These are phyloP conservation scores for Theileria luwenshuni DNA, from an alignment of 169 alveolate species.

Conservation along the genomic window DNA sequence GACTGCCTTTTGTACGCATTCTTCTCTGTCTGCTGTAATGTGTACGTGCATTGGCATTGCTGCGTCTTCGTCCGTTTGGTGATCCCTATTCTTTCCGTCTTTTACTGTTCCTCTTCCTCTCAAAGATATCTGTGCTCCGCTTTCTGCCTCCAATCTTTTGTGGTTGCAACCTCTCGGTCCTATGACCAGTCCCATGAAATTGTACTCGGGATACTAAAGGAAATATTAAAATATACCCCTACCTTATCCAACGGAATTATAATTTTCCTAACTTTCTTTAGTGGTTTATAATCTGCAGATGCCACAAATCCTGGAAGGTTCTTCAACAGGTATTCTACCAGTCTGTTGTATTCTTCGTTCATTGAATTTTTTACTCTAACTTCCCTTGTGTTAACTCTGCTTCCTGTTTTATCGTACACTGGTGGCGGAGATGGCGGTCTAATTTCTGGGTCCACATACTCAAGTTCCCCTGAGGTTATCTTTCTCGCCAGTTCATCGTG, in stretches of 20 bases:
- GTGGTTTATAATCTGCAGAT: conserved; percentile 87
- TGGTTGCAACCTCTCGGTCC: conserved; percentile 95
- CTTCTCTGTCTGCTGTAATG: conserved; percentile 82
- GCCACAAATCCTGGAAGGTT: conserved; percentile 86
- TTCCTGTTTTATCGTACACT: conserved; percentile 86
- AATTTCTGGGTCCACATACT: conserved; percentile 88
- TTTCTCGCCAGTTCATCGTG: conserved; percentile 86
- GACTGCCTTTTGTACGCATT: conserved; percentile 82
- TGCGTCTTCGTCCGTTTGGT: conserved; percentile 86
- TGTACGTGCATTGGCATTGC: conserved; percentile 88
- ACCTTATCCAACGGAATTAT: conserved; percentile 85
- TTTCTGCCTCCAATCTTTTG: conserved; percentile 88
- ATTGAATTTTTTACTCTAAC: conserved; percentile 85
- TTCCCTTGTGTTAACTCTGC: conserved; percentile 88
- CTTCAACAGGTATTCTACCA: conserved; percentile 84
- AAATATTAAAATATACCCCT: not conserved
- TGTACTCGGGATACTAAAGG: conserved; percentile 85
- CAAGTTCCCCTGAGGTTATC: conserved; percentile 83
- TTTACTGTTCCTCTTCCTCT: conserved; percentile 89
- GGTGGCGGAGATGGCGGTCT: conserved; percentile 93
- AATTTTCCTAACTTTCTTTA: conserved; percentile 82
- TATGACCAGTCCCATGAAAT: conserved; percentile 92
- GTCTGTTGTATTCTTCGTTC: conserved; percentile 85
- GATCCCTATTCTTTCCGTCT: conserved; percentile 89
- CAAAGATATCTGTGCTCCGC: conserved; percentile 87